phyloP scores from a whole-genome alignment of 225 moss, liverwort and hornwort genomes.

The Asterella californica region DNA sequence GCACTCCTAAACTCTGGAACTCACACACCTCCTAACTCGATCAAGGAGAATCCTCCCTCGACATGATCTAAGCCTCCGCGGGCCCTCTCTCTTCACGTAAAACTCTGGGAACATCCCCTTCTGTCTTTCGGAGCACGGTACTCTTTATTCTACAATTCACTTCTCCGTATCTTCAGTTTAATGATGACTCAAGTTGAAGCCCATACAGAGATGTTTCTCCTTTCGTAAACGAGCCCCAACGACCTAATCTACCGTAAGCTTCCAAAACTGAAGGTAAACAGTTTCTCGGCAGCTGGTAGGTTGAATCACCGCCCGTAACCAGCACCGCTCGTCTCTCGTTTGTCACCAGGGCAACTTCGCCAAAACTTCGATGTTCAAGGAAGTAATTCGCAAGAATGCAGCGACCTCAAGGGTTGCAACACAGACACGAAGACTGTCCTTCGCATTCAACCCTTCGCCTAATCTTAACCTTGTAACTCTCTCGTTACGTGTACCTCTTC shows the following conservation, averaged over 20 bases:
- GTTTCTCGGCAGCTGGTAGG: constrained; percentile 11
- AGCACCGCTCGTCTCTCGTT: neutral
- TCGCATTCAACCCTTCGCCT: constrained; percentile 9
- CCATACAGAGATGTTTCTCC: neutral
- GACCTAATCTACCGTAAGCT: constrained; percentile 14
- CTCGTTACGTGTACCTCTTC: neutral
- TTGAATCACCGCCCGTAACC: neutral
- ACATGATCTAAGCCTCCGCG: neutral
- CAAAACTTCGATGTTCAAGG: neutral
- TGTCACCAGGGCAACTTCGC: neutral
- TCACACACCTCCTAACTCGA: neutral
- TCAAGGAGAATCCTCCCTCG: neutral
- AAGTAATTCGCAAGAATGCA: too few species aligned
- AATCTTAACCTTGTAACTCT: constrained; percentile 4
- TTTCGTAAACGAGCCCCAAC: neutral
- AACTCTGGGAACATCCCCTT: neutral
- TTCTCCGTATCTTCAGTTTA: neutral
- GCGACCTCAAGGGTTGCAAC: constrained; percentile 1
- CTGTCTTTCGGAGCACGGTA: neutral
- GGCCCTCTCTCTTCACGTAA: neutral
- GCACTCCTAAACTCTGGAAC: neutral
- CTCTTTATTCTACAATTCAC: constrained; percentile 4
- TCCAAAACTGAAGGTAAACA: constrained; percentile 16
- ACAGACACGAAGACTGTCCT: neutral
- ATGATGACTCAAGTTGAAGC: neutral